Evolutionary conservation across 2,329 filamentous ascomycete species (phyloP), one percentile per base, ranked within the genome.

Genomic region (Colletotrichum lini): DNA sequence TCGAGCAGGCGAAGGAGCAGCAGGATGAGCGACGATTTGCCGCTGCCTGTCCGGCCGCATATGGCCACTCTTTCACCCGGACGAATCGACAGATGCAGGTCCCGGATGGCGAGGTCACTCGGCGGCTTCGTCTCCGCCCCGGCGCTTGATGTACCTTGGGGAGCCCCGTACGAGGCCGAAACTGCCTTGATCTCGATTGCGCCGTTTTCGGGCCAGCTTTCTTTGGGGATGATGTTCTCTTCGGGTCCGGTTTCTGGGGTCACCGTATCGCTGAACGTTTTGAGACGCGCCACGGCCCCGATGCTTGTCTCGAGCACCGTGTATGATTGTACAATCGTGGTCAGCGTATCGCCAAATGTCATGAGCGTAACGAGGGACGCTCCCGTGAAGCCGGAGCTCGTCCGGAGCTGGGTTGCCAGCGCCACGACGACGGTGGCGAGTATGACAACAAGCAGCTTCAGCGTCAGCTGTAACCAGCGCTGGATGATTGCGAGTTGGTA

Each of bases 401-500:
- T 76, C 5, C 77, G 77, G 18, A 84, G 73, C 67, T 83, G 80
- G 0, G 88, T 87, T 0, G 86, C 83, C 0, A 90, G 77, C 2
- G 83, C 77, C 2, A 90, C 82, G 0, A 90, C 76, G 2, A 86
- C 70, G 1, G 85, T 78, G 0, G 86, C 86, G 16, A 90, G 78
- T 1, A 80, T 79, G 0, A 85, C 84, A 0, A 89, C 85, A 0
- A 89, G 75, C 4, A 89, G 72, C 59, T 87, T 82, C 2, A 91
- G 78, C 0, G 84, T 82, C 0, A 91, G 80, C 0, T 77, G 82
- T 0, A 91, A 82, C 89, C 89, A 91, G 50, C 85, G 83, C 75
- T 91, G 89, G 40, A 91, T 85, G 75, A 86, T 86, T 53, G 83
- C 84, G 2, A 91, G 81, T 0, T 90, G 82, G 74, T 91, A 91